These are phyloP conservation scores for Hemileccinum impolitum DNA, from an alignment of 768 basidiomycete species.

Conservation along the genomic window DNA sequence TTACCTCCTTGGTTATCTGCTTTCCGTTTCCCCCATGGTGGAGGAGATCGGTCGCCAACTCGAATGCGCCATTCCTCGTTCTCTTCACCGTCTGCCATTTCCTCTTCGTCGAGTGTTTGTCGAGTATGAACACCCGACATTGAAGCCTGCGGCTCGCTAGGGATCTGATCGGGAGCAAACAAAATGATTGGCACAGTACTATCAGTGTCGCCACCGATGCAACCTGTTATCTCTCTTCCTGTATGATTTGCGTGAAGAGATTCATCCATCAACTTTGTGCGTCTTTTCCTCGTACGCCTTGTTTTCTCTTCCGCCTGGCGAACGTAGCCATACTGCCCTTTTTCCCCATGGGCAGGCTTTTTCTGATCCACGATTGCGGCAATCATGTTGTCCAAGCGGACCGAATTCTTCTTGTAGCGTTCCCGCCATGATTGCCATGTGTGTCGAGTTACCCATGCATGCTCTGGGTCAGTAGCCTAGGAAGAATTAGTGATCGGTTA, in stretches of 20 bases:
- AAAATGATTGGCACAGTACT: slow-evolving; percentile 24
- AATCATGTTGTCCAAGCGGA: slow-evolving; percentile 63
- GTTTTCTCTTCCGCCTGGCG: slow-evolving; percentile 69
- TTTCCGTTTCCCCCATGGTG: slow-evolving; percentile 66
- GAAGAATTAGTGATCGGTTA: background rate
- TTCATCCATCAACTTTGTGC: slow-evolving; percentile 31
- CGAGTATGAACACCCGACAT: slow-evolving; percentile 24
- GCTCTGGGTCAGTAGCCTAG: slow-evolving; percentile 67
- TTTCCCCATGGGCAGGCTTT: slow-evolving; percentile 66
- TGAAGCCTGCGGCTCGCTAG: slow-evolving; percentile 28
- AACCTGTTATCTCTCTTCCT: slow-evolving; percentile 16
- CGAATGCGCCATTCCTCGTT: slow-evolving; percentile 65
- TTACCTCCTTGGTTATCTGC: slow-evolving; percentile 36
- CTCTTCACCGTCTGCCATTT: slow-evolving; percentile 57
- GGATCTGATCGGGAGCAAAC: slow-evolving; percentile 22
- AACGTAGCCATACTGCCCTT: slow-evolving; percentile 81
- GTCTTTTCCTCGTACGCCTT: slow-evolving; percentile 53
- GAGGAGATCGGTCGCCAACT: slow-evolving; percentile 60
- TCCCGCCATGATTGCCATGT: slow-evolving; percentile 92
- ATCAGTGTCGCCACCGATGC: slow-evolving; percentile 6
- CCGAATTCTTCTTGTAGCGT: slow-evolving; percentile 79
- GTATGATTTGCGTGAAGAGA: slow-evolving; percentile 18
- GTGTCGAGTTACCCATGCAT: slow-evolving; percentile 75
- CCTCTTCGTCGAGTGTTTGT: slow-evolving; percentile 56
- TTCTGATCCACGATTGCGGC: slow-evolving; percentile 64